Evolutionary conservation across 305 asterid genomes (phyloP).

Genomic region (Fraxinus xanthoxyloides): DNA sequence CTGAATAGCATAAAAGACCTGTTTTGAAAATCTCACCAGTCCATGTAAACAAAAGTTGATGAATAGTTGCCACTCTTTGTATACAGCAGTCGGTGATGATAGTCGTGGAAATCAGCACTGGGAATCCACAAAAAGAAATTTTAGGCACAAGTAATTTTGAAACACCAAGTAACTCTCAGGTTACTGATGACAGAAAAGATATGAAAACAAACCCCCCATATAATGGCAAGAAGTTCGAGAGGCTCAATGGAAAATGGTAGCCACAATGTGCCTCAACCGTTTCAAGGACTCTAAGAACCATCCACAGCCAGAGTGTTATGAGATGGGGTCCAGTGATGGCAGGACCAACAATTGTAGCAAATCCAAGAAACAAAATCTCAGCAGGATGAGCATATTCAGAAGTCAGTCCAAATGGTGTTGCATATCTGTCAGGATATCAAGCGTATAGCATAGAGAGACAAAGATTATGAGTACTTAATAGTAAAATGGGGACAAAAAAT

Average conservation of each 20-base stretch:
- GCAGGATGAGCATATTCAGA: conserved; percentile 99
- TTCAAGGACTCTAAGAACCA: conserved; percentile 94
- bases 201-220: conserved; percentile 78
- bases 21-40: conserved; percentile 57
- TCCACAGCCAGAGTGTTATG: conserved; percentile 94
- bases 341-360: conserved; percentile 95
- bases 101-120: conserved; percentile 98
- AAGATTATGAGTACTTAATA: not conserved
- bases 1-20: not conserved
- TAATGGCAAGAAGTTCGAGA: conserved; percentile 86
- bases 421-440: conserved; percentile 54
- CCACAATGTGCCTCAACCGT: conserved; percentile 99
- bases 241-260: conserved; percentile 95
- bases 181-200: not conserved
- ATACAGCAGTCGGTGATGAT: conserved; percentile 92
- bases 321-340: conserved; percentile 98
- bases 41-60: conserved; percentile 97
- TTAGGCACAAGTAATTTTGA: conserved; percentile 21
- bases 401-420: conserved; percentile 96
- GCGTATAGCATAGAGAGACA: not conserved
- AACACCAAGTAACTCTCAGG: conserved; percentile 5
- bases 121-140: conserved; percentile 26
- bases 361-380: conserved; percentile 94
- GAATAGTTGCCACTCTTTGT: conserved; percentile 97
- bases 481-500: not conserved